Base-by-base conservation (phyloP, 2,329 filamentous ascomycete genomes). In the Trichoderma arundinaceum region DNA sequence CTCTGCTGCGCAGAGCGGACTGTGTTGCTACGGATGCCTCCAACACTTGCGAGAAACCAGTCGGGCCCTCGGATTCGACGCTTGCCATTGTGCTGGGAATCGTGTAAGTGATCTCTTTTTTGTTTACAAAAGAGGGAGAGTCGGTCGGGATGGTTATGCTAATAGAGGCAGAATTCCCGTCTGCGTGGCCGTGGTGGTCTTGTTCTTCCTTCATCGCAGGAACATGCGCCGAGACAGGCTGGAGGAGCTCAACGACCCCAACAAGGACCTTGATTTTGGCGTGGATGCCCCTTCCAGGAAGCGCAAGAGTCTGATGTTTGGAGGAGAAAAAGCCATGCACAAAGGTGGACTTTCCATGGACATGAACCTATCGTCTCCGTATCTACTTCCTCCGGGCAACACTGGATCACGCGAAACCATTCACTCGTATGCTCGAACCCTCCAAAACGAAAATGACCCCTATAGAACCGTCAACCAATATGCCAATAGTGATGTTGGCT, bases 261-360 rank as follows among this genome's bases (percentile, higher is more conserved):
- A 96, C 78, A 94, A 90, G 74, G 95, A 92, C 0, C 84, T 98
- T 74, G 95, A 99, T 77, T 99, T 97, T 75, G 95, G 95, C 41
- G 79, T 97, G 74, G 92, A 90, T 65, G 77, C 81, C 61, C 74
- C 70, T 82, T 69, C 79, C 15, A 78, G 77, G 71, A 74, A 73
- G 54, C 69, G 74, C 52, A 74, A 72, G 67, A 76, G 76, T 33
- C 76, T 71, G 71, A 52, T 75, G 19, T 76, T 79, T 35, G 88
- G 77, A 52, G 84, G 81, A 32, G 84, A 92, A 73, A 88, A 88
- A 75, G 77, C 79, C 22, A 68, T 72, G 41, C 78, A 80, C 70
- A 76, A 77, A 58, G 78, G 80, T 54, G 80, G 90, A 71, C 77
- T 90, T 57, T 91, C 88, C 39, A 87, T 94, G 85, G 86, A 88